Percentiles rank a stretch among this genome's conserved stretches.
Evolutionary conservation across 805 yeast species (phyloP).

Genomic region (Ogataea saltuana): DNA sequence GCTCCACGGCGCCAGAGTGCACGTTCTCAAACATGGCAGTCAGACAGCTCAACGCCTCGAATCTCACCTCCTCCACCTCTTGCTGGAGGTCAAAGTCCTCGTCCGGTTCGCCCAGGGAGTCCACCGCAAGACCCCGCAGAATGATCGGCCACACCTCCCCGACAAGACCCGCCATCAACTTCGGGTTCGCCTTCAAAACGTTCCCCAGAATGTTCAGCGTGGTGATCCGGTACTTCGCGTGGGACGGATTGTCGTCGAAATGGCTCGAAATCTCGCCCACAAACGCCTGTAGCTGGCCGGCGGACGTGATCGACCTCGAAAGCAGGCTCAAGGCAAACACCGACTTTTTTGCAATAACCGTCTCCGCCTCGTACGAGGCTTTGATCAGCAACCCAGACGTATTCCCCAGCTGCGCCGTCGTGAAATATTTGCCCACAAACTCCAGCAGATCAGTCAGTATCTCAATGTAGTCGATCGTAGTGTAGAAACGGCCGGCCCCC

Average conservation of each 20-base stretch:
- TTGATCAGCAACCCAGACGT: slow-evolving; percentile 35
- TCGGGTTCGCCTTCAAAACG: slow-evolving; percentile 32
- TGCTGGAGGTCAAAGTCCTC: slow-evolving; percentile 38
- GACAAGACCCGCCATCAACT: slow-evolving; percentile 22
- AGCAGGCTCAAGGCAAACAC: slow-evolving; percentile 42
- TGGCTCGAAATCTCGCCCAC: slow-evolving; percentile 1
- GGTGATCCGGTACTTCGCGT: slow-evolving; percentile 16
- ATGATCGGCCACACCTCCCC: slow-evolving; percentile 16
- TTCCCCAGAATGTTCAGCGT: slow-evolving; percentile 21
- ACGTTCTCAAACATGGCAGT: slow-evolving; percentile 42
- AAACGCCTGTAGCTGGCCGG: slow-evolving; percentile 26
- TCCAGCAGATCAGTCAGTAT: slow-evolving; percentile 56
- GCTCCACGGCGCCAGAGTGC: slow-evolving; percentile 35
- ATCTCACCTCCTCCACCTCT: slow-evolving; percentile 42
- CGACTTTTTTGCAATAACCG: slow-evolving; percentile 47
- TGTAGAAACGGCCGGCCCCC: slow-evolving; percentile 25
- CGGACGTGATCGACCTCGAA: slow-evolving; percentile 27
- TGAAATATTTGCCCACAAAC: slow-evolving; percentile 39
- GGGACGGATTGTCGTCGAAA: background rate
- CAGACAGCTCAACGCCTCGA: slow-evolving; percentile 46
- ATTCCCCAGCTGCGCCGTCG: slow-evolving; percentile 22
- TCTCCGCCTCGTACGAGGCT: slow-evolving; percentile 41
- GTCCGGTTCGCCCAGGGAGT: slow-evolving; percentile 26
- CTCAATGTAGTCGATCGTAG: slow-evolving; percentile 59
- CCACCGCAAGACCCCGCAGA: slow-evolving; percentile 16